Evolutionary conservation across 2,329 filamentous ascomycete species (phyloP), one percentile per base, ranked within the genome.

Genomic region (Exophiala dermatitidis): DNA sequence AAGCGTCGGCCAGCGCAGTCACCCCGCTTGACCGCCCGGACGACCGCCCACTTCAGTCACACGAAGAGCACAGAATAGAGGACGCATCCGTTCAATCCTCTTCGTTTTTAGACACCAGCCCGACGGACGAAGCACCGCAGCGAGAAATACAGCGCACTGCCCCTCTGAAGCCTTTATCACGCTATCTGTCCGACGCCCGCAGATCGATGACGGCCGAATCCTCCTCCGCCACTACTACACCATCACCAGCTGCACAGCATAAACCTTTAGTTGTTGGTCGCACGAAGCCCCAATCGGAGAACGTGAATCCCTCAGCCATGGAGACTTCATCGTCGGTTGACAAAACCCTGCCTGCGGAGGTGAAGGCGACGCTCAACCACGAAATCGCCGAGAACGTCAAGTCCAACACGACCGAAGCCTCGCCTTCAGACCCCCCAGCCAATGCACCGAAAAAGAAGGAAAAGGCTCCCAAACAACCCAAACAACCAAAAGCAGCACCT

Each of bases 401-500:
- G 42, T 43, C 55, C 48, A 62, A 61, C 49, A 60, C 57, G 8
- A 31, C 52, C 6, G 31, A 49, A n/a, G 55, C 59, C 19, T 58
- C 59, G 10, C 57, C 59, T 12, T 50, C 53, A 29, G 49, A 52
- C 8, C 40, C 57, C 7, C 12, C 53, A 3, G 29, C 48, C n/a
- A n/a, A 32, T 33, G 75, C 76, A 19, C 19, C 19, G 58, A 83
- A 84, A 74, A 77, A 77, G 62, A 72, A 76, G 61, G 82, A 83
- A 72, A 95, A 91, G 75, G 86, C 94, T 71, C 94, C 95, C 81
- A 93, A 94, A 72, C 84, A 86, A 67, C 95, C 95, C 75, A 81
- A 83, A 43, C 85, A 86, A 50, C 93, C 91, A 75, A 82, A 80
- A 60, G 77, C 83, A 4, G 75, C 82, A 2, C 73, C 88, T 4